These are phyloP conservation scores for Caloboletus firmus DNA, from an alignment of 1,284 basidiomycete genomes.

Conservation along the genomic window DNA sequence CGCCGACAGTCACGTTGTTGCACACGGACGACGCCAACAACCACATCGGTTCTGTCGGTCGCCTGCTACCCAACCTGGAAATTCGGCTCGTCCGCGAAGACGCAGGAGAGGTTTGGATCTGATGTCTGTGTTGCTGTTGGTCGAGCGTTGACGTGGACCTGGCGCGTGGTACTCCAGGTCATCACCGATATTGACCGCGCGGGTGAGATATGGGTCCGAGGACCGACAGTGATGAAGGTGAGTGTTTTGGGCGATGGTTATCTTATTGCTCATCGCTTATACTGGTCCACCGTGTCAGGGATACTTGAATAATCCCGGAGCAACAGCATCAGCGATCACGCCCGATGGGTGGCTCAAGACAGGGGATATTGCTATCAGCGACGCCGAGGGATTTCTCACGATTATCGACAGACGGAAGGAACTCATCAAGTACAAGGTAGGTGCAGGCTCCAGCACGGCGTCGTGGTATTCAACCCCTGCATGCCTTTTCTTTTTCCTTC, in stretches of 20 bases:
- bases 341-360: constrained; percentile 82
- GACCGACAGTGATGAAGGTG: constrained; percentile 79
- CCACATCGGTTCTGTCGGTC: constrained; percentile 68
- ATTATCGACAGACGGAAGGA: constrained; percentile 78
- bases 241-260: constrained; percentile 17
- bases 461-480: neutral
- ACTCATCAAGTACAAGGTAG: constrained; percentile 79
- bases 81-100: constrained; percentile 68
- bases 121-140: neutral
- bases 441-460: neutral
- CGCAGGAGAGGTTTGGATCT: constrained; percentile 44
- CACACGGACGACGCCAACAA: constrained; percentile 39
- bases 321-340: constrained; percentile 68
- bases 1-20: constrained; percentile 57
- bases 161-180: constrained; percentile 12
- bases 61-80: constrained; percentile 76
- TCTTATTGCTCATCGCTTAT: neutral
- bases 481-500: neutral
- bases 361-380: constrained; percentile 69
- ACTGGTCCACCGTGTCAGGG: constrained; percentile 40
- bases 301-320: constrained; percentile 66
- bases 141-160: neutral
- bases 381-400: constrained; percentile 62
- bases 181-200: constrained; percentile 29
- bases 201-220: constrained; percentile 82